Percentiles rank a stretch among this genome's conserved stretches.
Conservation (phyloP, 495 filamentous ascomycete genomes). For the Penicillium steckii region DNA sequence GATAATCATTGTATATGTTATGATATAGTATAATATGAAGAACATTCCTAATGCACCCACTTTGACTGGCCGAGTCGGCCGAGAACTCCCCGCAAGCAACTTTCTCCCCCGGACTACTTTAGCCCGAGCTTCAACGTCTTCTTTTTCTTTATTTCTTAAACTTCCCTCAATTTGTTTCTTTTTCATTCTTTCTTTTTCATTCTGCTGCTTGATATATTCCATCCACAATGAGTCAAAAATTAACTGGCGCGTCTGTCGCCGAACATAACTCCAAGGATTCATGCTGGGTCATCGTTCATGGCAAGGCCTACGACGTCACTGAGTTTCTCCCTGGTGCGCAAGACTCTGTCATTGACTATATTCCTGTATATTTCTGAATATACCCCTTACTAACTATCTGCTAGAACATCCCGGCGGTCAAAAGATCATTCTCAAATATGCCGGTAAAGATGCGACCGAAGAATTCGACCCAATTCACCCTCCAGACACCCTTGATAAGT, state of each 20-base stretch:
- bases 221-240: constrained; percentile 41
- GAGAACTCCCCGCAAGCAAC: background rate
- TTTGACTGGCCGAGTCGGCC: too few species aligned
- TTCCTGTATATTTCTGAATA: too few species aligned
- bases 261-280: constrained; percentile 82
- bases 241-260: constrained; percentile 75
- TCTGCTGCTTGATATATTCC: background rate
- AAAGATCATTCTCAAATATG: constrained; percentile 79
- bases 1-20: too few species aligned
- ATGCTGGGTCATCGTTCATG: constrained; percentile 83
- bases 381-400: background rate
- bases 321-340: constrained; percentile 71
- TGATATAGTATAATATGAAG: too few species aligned
- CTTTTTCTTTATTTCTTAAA: constrained; percentile 10
- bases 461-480: constrained; percentile 94
- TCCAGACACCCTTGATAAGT: constrained; percentile 74
- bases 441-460: constrained; percentile 79
- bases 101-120: constrained; percentile 27
- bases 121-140: constrained; percentile 26
- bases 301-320: constrained; percentile 88
- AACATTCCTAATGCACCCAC: too few species aligned
- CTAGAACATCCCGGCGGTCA: constrained; percentile 81
- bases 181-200: constrained; percentile 1
- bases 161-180: background rate
- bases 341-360: background rate